These are phyloP conservation scores for Pleurotus salmoneostramineus DNA, from an alignment of 768 basidiomycete species.

Conservation along the genomic window DNA sequence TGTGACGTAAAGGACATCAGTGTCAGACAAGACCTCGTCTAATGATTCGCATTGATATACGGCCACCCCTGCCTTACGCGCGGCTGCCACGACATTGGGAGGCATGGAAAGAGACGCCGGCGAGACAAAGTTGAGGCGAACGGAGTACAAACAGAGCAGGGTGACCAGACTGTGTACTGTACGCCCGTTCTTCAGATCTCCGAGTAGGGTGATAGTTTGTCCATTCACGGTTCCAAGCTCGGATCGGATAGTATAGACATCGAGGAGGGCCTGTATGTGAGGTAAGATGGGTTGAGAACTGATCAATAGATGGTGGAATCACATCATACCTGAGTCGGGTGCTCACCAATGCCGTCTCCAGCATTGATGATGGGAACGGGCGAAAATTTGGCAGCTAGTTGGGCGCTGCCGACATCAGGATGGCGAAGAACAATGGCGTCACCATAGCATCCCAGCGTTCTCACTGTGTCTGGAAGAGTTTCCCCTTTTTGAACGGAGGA, in stretches of 20 bases:
- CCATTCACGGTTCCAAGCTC: slow-evolving; percentile 98
- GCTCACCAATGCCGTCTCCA: slow-evolving; percentile 96
- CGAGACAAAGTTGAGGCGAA: slow-evolving; percentile 94
- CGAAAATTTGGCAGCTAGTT: slow-evolving; percentile 93
- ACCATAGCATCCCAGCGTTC: slow-evolving; percentile 92
- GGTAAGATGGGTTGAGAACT: slow-evolving; percentile 7
- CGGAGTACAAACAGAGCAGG: slow-evolving; percentile 86
- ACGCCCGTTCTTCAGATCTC: slow-evolving; percentile 96
- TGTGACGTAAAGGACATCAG: slow-evolving; percentile 96
- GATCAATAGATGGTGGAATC: not conserved
- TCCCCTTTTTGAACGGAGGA: slow-evolving; percentile 96
- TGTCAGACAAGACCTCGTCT: slow-evolving; percentile 87
- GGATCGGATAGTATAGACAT: slow-evolving; percentile 93
- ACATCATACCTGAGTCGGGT: slow-evolving; percentile 82
- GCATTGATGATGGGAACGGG: slow-evolving; percentile 96
- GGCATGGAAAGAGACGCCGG: slow-evolving; percentile 90
- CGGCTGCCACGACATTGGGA: slow-evolving; percentile 73
- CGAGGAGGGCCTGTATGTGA: slow-evolving; percentile 64
- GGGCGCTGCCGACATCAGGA: slow-evolving; percentile 91
- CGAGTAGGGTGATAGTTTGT: slow-evolving; percentile 86
- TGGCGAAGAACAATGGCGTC: slow-evolving; percentile 95
- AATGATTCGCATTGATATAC: slow-evolving; percentile 83
- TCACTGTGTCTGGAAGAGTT: slow-evolving; percentile 86
- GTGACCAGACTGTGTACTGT: slow-evolving; percentile 96
- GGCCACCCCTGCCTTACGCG: slow-evolving; percentile 76